Evolutionary conservation across 192 early-diverging fungal species (phyloP).

Genomic region (Backusella tuberculispora): DNA sequence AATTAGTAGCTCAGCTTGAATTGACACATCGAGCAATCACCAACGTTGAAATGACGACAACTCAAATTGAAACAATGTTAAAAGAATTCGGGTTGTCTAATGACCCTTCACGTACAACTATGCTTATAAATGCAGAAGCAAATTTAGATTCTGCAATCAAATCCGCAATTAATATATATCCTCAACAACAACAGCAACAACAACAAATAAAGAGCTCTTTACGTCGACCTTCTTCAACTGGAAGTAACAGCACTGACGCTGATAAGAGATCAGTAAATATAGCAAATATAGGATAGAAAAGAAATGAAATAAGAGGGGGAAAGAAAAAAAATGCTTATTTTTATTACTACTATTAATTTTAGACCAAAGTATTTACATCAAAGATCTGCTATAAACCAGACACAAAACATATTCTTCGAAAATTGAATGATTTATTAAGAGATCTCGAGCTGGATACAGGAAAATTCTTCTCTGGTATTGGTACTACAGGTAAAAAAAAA

Average conservation of each 20-base stretch:
- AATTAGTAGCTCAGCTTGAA: slow-evolving; percentile 35
- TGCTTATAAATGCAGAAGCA: slow-evolving; percentile 40
- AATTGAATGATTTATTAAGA: slow-evolving; percentile 28
- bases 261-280: slow-evolving; percentile 13
- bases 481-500: slow-evolving; percentile 21
- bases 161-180: slow-evolving; percentile 27
- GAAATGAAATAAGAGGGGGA: background rate
- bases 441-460: slow-evolving; percentile 32
- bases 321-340: background rate
- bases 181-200: background rate
- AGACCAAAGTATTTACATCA: slow-evolving; percentile 14
- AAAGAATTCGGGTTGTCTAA: slow-evolving; percentile 26
- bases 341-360: background rate
- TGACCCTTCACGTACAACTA: slow-evolving; percentile 15
- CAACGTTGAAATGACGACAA: slow-evolving; percentile 37
- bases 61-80: slow-evolving; percentile 37
- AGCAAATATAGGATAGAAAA: background rate
- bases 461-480: slow-evolving; percentile 28
- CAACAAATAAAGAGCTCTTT: background rate
- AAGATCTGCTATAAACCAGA: slow-evolving; percentile 38
- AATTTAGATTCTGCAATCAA: slow-evolving; percentile 38
- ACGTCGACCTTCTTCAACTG: slow-evolving; percentile 7
- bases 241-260: background rate
- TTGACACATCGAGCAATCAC: slow-evolving; percentile 33
- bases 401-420: slow-evolving; percentile 31